Evolutionary conservation across 2,329 filamentous ascomycete species (phyloP).

Genomic region (Epichloe aotearoae): DNA sequence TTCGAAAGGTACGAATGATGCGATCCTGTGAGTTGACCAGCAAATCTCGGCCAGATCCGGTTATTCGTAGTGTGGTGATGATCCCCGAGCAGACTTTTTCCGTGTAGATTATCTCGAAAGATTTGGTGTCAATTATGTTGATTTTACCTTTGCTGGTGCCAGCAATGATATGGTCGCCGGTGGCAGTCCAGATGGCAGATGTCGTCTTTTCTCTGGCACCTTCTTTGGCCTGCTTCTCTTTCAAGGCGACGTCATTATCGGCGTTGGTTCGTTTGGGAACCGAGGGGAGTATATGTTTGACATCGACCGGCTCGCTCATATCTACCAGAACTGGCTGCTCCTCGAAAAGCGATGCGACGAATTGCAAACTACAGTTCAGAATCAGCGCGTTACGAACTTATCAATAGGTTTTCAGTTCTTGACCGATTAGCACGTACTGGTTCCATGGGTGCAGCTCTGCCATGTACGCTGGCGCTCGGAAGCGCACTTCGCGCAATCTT

Average conservation of each 20-base stretch:
- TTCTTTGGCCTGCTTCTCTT: slow-evolving; percentile 78
- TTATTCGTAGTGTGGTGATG: slow-evolving; percentile 76
- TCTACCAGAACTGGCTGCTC: slow-evolving; percentile 85
- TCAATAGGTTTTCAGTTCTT: background rate
- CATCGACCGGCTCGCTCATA: slow-evolving; percentile 52
- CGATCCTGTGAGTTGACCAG: slow-evolving; percentile 90
- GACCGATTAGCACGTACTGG: slow-evolving; percentile 39
- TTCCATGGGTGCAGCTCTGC: slow-evolving; percentile 89
- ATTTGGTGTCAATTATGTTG: slow-evolving; percentile 81
- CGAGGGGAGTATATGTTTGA: slow-evolving; percentile 65
- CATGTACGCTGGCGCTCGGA: slow-evolving; percentile 88
- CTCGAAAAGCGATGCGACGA: slow-evolving; percentile 87
- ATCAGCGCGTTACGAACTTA: slow-evolving; percentile 9
- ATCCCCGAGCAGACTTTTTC: slow-evolving; percentile 78
- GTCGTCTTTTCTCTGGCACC: slow-evolving; percentile 94
- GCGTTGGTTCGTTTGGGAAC: slow-evolving; percentile 61
- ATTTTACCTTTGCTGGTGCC: slow-evolving; percentile 94
- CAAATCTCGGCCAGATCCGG: slow-evolving; percentile 67
- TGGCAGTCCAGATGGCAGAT: slow-evolving; percentile 74
- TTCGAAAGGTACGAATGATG: slow-evolving; percentile 81
- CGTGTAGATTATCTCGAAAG: slow-evolving; percentile 74
- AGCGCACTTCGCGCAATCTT: slow-evolving; percentile 71
- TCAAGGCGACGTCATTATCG: slow-evolving; percentile 54
- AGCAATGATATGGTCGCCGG: slow-evolving; percentile 77
- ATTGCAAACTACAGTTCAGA: slow-evolving; percentile 48